A percentile compares a stretch with the other conserved stretches of the same genome.
Conservation (phyloP, 306 rosid genomes). For the Lagenaria siceraria region DNA sequence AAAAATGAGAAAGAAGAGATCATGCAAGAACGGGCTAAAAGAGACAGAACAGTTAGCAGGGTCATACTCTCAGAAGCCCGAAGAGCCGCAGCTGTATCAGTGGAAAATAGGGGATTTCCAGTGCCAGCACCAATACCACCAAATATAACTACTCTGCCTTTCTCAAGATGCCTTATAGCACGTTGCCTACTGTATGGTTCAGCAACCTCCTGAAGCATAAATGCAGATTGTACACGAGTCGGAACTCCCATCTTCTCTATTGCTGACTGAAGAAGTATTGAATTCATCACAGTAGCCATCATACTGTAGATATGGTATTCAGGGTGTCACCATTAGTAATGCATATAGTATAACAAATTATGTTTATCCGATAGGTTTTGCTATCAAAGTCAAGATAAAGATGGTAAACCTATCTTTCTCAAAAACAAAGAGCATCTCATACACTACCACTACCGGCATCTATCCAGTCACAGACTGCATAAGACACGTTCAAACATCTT, state of each 20-base stretch:
- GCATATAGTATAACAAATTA: neutral
- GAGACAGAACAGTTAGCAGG: neutral
- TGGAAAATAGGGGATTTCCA: slow-evolving; percentile 36
- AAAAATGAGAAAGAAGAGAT: neutral
- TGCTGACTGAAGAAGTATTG: slow-evolving; percentile 37
- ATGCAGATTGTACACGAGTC: slow-evolving; percentile 36
- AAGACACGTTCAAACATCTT: neutral
- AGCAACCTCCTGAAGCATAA: slow-evolving; percentile 33
- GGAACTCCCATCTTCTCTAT: slow-evolving; percentile 36
- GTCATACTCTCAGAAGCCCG: slow-evolving; percentile 32
- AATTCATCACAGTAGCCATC: slow-evolving; percentile 45
- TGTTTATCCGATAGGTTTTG: neutral
- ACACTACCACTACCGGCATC: neutral
- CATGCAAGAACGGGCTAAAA: neutral
- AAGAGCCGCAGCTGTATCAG: slow-evolving; percentile 37
- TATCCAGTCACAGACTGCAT: neutral
- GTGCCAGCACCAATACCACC: slow-evolving; percentile 38
- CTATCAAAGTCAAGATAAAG: neutral
- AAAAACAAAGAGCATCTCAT: neutral
- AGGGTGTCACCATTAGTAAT: neutral
- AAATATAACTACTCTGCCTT: slow-evolving; percentile 42
- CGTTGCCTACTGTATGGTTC: slow-evolving; percentile 42
- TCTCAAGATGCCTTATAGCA: slow-evolving; percentile 40
- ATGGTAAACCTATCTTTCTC: neutral
- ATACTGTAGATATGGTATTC: slow-evolving; percentile 19